phyloP scores from a whole-genome alignment of 106 monocot species.

The Dioscorea zingiberensis region DNA sequence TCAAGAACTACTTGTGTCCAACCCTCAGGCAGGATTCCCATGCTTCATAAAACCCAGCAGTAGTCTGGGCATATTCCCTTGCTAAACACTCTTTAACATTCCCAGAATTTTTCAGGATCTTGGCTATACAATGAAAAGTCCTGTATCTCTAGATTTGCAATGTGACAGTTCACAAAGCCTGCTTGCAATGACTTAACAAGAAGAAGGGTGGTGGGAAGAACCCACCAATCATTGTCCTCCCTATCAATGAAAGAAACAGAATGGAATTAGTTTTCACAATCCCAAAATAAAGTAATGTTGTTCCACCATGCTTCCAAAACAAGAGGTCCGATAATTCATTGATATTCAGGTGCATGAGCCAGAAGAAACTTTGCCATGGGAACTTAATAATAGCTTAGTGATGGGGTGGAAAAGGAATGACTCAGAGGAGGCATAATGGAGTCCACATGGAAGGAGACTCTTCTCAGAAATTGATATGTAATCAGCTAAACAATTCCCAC shows the following conservation, averaged over 20 bases:
- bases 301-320: background rate
- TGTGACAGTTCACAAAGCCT: constrained; percentile 57
- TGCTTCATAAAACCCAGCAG: no score
- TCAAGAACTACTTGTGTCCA: no score
- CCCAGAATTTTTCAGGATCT: constrained; percentile 70
- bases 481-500: no score
- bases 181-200: constrained; percentile 63
- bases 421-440: background rate
- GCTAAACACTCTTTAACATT: no score
- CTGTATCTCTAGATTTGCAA: constrained; percentile 79
- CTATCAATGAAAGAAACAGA: constrained; percentile 19
- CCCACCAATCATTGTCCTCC: constrained; percentile 78
- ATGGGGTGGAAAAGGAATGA: background rate
- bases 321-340: background rate
- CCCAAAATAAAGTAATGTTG: background rate
- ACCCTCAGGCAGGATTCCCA: no score
- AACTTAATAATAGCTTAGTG: background rate
- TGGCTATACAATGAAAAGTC: constrained; percentile 50
- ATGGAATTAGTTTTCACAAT: background rate
- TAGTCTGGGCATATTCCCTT: no score
- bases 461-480: no score
- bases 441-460: background rate
- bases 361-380: background rate
- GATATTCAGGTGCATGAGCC: background rate
- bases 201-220: constrained; percentile 55